These are phyloP conservation scores for Tylopilus intermedius DNA, from an alignment of 768 basidiomycete species.

Conservation along the genomic window DNA sequence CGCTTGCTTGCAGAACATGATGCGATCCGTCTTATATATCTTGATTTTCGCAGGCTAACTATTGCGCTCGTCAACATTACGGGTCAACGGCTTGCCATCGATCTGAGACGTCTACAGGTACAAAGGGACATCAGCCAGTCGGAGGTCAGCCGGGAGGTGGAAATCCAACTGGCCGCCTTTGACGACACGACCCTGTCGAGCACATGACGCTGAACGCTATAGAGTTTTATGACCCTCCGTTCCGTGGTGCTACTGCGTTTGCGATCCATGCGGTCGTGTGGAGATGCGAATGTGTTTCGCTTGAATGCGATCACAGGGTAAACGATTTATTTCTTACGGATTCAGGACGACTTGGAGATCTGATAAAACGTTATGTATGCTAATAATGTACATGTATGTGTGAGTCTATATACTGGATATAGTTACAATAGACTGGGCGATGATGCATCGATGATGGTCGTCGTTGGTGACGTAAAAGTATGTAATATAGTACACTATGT, in stretches of 20 bases:
- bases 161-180: constrained; percentile 1
- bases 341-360: neutral
- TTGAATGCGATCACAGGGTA: neutral
- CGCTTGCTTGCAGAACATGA: neutral
- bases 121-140: neutral
- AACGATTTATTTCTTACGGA: neutral
- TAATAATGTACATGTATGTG: too few species aligned
- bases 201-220: neutral
- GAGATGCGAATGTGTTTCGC: neutral
- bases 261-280: neutral
- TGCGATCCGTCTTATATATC: neutral
- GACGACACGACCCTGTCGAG: neutral
- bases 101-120: neutral
- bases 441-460: too few species aligned
- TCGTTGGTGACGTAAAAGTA: too few species aligned
- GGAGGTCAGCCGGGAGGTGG: constrained; percentile 4
- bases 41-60: neutral
- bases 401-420: too few species aligned
- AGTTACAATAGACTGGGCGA: too few species aligned
- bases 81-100: constrained; percentile 4
- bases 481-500: too few species aligned
- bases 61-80: neutral
- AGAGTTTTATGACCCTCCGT: neutral
- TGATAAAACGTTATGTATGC: neutral
- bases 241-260: neutral